Conservation (phyloP, 495 filamentous ascomycete genomes). For the Hypomontagnella submonticulosa region DNA sequence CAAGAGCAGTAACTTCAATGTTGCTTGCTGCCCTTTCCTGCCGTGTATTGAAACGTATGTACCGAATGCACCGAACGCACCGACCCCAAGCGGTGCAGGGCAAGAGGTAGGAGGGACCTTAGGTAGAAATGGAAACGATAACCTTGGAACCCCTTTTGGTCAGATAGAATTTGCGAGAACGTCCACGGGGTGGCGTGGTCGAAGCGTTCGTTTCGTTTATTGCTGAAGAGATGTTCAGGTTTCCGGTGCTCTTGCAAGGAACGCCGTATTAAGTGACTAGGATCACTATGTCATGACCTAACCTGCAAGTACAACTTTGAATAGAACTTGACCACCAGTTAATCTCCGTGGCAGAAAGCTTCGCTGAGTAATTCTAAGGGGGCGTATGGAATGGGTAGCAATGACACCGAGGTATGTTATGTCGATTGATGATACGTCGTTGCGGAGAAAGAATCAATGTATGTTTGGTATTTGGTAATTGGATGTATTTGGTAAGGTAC, state of each 20-base stretch:
- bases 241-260: slow-evolving; percentile 15
- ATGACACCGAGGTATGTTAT: slow-evolving; percentile 25
- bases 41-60: neutral
- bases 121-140: neutral
- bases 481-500: slow-evolving; percentile 12
- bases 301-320: neutral
- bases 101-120: neutral
- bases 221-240: slow-evolving; percentile 15
- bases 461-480: neutral
- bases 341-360: slow-evolving; percentile 2
- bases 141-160: too few species aligned
- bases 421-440: slow-evolving; percentile 48
- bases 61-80: slow-evolving; percentile 10
- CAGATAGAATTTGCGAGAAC: too few species aligned
- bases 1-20: slow-evolving; percentile 14
- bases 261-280: slow-evolving; percentile 16
- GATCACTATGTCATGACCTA: slow-evolving; percentile 21
- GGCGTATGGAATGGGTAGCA: slow-evolving; percentile 32
- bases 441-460: slow-evolving; percentile 36
- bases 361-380: neutral
- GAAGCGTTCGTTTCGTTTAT: neutral
- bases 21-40: slow-evolving; percentile 13
- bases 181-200: neutral
- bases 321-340: too few species aligned
- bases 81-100: slow-evolving; percentile 17